A percentile compares a stretch with the other conserved stretches of the same genome.
Evolutionary conservation across 129 eudicot species (phyloP).

Genomic region (Ambrosia trifida): DNA sequence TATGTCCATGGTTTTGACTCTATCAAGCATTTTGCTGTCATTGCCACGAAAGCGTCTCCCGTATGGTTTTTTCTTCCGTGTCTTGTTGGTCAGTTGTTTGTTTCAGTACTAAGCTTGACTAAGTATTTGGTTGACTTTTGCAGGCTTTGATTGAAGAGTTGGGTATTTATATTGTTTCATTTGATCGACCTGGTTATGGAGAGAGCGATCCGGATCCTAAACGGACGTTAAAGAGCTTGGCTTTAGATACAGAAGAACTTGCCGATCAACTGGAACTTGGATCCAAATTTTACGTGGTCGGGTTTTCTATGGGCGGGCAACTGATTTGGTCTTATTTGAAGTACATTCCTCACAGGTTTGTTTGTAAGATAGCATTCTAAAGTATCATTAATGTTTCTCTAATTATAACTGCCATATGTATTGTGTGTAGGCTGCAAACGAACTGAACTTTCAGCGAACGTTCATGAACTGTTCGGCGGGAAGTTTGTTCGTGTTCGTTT

Average conservation of each 20-base stretch:
- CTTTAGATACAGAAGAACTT: conserved; percentile 75
- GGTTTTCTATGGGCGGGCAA: conserved; percentile 79
- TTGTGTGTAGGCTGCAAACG: too few species aligned
- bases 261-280: conserved; percentile 82
- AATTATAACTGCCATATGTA: too few species aligned
- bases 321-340: conserved; percentile 61
- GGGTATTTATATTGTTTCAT: conserved; percentile 69
- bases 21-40: conserved; percentile 52
- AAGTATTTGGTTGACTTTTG: background rate
- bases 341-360: conserved; percentile 68
- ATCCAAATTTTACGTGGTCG: conserved; percentile 61
- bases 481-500: too few species aligned
- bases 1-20: conserved; percentile 69
- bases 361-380: background rate
- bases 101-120: background rate
- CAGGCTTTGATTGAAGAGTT: conserved; percentile 60
- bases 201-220: conserved; percentile 84
- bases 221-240: conserved; percentile 48
- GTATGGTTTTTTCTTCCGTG: conserved; percentile 29
- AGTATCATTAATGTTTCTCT: background rate
- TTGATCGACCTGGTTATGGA: conserved; percentile 90
- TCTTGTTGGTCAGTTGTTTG: background rate
- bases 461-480: too few species aligned
- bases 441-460: too few species aligned
- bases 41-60: conserved; percentile 54